Evolutionary conservation across 2,329 filamentous ascomycete species (phyloP), one percentile per base, ranked within the genome.

Genomic region (Diaporthe nobilis): DNA sequence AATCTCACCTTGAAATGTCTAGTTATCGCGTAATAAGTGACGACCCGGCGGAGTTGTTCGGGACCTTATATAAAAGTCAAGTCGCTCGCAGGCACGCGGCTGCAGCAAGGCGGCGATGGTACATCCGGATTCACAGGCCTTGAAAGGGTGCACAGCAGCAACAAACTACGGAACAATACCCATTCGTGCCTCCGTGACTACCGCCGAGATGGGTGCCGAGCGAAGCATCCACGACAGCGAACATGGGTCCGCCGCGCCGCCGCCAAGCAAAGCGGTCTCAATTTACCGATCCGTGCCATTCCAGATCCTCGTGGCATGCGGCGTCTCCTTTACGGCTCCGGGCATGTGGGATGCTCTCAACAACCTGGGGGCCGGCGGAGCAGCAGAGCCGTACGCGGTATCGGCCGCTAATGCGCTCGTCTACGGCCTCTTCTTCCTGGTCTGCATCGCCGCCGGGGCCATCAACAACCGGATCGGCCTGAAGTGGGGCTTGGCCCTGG

Each of bases 281-380:
- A 31, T 65, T 20, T 76, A 63, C 47, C 75, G 75, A 13, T 76
- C 75, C 15, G 75, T 76, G 22, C 75, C 75, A 1, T 76, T 76
- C 60, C 75, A 76, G 51, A 76, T 76, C 60, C 39, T 71, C 17
- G 72, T 76, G 13, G 75, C 67, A 6, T 75, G 89, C 17, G 84
- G 83, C 20, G 88, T 89, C 0, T 89, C 87, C 1, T 90, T 90
- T 78, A 82, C 88, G 49, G 86, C 86, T 0, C 87, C 87, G 0
- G 87, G 87, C 0, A 80, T 91, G 4, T 90, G 89, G 88, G 90
- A 89, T 79, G 89, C 89, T 1, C 89, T 90, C 86, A 90, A 88
- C 76, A 83, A 85, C 1, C 81, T 89, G 7, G 88, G 89, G 22
- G 89, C 88, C 1, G 88, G 88, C 53, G 88, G 88, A 37, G 86